A percentile compares a stretch with the other conserved stretches of the same genome.
Evolutionary conservation across 2,329 filamentous ascomycete genomes (phyloP).

Genomic region (Aureobasidium vineae): DNA sequence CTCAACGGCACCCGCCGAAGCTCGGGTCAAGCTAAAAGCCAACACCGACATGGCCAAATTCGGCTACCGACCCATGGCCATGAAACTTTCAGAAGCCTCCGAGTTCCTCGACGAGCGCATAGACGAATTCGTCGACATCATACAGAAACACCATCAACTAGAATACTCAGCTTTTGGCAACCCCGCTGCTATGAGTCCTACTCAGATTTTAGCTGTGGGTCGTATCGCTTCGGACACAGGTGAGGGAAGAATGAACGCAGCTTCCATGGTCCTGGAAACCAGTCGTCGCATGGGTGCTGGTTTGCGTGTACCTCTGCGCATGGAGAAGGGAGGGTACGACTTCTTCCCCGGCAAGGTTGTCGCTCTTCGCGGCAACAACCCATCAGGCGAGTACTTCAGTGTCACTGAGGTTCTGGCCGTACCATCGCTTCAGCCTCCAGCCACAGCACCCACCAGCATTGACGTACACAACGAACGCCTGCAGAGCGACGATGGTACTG

Average conservation of each 20-base stretch:
- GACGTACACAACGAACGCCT: conserved; percentile 68
- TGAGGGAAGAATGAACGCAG: conserved; percentile 82
- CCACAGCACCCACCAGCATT: conserved; percentile 64
- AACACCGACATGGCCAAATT: conserved; percentile 90
- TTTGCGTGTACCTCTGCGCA: conserved; percentile 73
- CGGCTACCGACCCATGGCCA: conserved; percentile 85
- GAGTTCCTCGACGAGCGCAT: conserved; percentile 94
- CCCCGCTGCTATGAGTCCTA: conserved; percentile 78
- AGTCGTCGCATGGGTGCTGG: conserved; percentile 82
- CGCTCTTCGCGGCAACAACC: conserved; percentile 80
- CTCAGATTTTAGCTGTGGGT: conserved; percentile 84
- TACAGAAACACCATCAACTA: conserved; percentile 71
- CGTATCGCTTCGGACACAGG: conserved; percentile 83
- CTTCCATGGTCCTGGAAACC: conserved; percentile 84
- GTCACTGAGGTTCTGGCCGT: conserved; percentile 73
- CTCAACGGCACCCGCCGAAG: conserved; percentile 67
- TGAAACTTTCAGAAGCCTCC: conserved; percentile 90
- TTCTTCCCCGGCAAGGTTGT: conserved; percentile 96
- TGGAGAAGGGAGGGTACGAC: conserved; percentile 69
- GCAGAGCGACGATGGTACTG: conserved; percentile 57
- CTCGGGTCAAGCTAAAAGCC: conserved; percentile 79
- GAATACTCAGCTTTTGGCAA: conserved; percentile 83
- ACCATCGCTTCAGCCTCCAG: conserved; percentile 71
- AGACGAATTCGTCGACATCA: conserved; percentile 75
- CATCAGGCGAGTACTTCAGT: conserved; percentile 77